A percentile compares a stretch with the other conserved stretches of the same genome.
Conservation (phyloP, 2,329 filamentous ascomycete genomes). For the Trichophaea hybrida region DNA sequence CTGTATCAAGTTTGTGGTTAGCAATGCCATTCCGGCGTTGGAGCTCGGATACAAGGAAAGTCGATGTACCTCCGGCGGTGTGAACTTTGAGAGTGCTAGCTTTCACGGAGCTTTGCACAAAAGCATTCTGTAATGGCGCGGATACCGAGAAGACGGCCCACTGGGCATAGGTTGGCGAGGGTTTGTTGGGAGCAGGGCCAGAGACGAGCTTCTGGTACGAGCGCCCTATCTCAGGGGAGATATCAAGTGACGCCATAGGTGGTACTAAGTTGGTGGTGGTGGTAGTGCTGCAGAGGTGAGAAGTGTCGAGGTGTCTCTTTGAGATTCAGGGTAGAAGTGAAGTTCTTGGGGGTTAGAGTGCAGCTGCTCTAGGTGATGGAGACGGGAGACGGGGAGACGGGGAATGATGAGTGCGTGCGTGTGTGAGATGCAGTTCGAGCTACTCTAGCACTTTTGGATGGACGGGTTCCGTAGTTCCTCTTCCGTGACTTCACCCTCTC, state of each 20-base stretch:
- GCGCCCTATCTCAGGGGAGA: slow-evolving; percentile 39
- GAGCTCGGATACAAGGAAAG: background rate
- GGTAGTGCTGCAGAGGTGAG: background rate
- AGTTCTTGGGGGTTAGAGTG: background rate
- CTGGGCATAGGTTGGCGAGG: slow-evolving; percentile 70
- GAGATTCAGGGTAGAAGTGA: background rate
- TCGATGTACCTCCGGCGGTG: slow-evolving; percentile 57
- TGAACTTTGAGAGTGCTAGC: slow-evolving; percentile 95
- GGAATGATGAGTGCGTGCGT: background rate
- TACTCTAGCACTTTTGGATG: too few species aligned
- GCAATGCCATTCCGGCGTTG: slow-evolving; percentile 1
- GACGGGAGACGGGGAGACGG: too few species aligned
- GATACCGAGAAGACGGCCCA: slow-evolving; percentile 93
- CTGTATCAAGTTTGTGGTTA: slow-evolving; percentile 36
- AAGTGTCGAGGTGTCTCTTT: background rate
- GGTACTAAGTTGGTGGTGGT: slow-evolving; percentile 19
- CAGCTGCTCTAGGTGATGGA: background rate
- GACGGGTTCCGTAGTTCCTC: too few species aligned
- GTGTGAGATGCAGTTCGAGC: too few species aligned
- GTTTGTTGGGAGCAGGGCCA: slow-evolving; percentile 42
- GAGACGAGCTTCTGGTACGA: slow-evolving; percentile 54
- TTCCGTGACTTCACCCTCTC: too few species aligned
- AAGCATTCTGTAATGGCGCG: slow-evolving; percentile 80
- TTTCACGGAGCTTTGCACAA: slow-evolving; percentile 70
- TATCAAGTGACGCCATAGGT: slow-evolving; percentile 54